These are phyloP conservation scores for Leccinum griseonigrum DNA, from an alignment of 1,284 basidiomycete genomes.

Conservation along the genomic window DNA sequence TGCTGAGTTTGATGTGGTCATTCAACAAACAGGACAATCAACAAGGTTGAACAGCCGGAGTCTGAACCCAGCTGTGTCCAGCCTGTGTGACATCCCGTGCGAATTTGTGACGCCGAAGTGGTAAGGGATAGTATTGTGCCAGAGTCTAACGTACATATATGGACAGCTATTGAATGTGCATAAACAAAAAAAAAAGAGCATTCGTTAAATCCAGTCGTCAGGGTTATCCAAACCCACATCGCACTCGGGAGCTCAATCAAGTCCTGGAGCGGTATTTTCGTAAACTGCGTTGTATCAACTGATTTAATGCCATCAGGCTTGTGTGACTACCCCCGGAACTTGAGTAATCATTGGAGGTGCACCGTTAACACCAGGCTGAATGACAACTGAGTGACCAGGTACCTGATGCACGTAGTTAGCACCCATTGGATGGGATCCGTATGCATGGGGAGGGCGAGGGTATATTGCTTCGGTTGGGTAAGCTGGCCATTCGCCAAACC, in stretches of 20 bases:
- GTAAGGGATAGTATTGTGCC: background rate
- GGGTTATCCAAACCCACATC: slow-evolving; percentile 6
- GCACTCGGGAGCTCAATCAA: background rate
- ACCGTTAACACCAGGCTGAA: slow-evolving; percentile 65
- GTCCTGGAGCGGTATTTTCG: background rate
- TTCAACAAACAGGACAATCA: too few relatives aligned
- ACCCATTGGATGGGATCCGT: slow-evolving; percentile 22
- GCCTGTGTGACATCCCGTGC: too few relatives aligned
- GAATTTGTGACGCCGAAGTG: too few relatives aligned
- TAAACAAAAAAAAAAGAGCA: slow-evolving; percentile 2
- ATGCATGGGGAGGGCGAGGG: slow-evolving; percentile 19
- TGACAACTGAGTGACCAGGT: slow-evolving; percentile 65
- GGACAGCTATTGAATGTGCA: slow-evolving; percentile 6
- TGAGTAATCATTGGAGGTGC: slow-evolving; percentile 60
- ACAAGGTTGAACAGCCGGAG: too few relatives aligned
- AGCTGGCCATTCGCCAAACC: slow-evolving; percentile 51
- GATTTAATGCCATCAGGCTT: slow-evolving; percentile 16
- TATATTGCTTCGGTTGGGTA: slow-evolving; percentile 31
- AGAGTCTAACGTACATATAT: slow-evolving; percentile 3
- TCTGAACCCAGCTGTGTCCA: too few relatives aligned
- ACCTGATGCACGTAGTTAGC: slow-evolving; percentile 41
- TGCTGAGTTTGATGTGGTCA: too few relatives aligned
- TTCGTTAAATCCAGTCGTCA: slow-evolving; percentile 10
- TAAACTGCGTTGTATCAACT: background rate
- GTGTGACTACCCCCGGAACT: slow-evolving; percentile 46